A percentile compares a stretch with the other conserved stretches of the same genome.
Conservation (phyloP, 495 filamentous ascomycete genomes). For the Podospora pseudoanserina region DNA sequence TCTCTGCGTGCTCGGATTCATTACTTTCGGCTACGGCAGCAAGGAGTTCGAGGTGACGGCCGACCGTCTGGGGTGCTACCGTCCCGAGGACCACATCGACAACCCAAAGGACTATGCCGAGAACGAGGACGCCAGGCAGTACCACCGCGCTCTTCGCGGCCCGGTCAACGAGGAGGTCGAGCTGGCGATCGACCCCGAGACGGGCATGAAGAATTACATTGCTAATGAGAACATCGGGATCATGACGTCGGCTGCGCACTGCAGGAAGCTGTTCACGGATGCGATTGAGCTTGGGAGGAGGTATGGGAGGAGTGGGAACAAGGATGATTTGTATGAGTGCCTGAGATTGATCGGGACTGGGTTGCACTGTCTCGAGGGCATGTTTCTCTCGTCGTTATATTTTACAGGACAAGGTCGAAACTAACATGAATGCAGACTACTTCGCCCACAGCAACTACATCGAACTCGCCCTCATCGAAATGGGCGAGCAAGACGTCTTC, state of each 20-base stretch:
- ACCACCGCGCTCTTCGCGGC: conserved; percentile 72
- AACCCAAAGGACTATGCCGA: conserved; percentile 75
- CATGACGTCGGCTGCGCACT: conserved; percentile 69
- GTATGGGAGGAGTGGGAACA: conserved; percentile 58
- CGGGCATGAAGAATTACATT: conserved; percentile 91
- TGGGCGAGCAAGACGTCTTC: conserved; percentile 75
- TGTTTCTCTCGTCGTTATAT: conserved; percentile 2
- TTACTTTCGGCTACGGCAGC: conserved; percentile 78
- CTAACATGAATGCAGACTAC: conserved; percentile 52
- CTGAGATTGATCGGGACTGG: conserved; percentile 81
- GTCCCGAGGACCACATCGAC: conserved; percentile 86
- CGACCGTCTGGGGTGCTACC: conserved; percentile 82
- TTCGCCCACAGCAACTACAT: conserved; percentile 89
- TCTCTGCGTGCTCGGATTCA: conserved; percentile 58
- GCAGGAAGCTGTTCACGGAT: conserved; percentile 66
- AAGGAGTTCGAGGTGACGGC: conserved; percentile 87
- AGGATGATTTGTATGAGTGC: conserved; percentile 78
- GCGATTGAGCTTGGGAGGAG: conserved; percentile 70
- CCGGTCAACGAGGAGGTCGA: conserved; percentile 77
- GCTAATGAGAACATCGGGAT: conserved; percentile 72
- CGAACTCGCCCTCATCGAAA: conserved; percentile 78
- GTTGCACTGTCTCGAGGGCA: conserved; percentile 80
- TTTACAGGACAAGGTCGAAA: not conserved
- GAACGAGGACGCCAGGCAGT: conserved; percentile 78
- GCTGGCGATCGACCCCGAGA: conserved; percentile 68